Evolutionary conservation across 2,329 filamentous ascomycete genomes (phyloP).

Genomic region (Xylariaceae sp.): DNA sequence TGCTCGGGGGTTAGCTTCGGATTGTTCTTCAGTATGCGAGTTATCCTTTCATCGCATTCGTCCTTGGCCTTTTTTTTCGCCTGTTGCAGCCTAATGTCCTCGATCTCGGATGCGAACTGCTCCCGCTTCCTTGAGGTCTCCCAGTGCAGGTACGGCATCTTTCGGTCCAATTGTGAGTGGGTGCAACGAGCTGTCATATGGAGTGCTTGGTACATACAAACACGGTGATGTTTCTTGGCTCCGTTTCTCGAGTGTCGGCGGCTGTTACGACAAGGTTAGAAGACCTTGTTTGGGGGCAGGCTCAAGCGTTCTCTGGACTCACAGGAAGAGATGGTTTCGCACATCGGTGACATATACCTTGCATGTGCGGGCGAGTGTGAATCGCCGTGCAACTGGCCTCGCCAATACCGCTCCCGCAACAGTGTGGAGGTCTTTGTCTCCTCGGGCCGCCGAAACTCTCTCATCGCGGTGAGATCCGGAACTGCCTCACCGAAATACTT

Average conservation of each 20-base stretch:
- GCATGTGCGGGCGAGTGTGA: slow-evolving; percentile 26
- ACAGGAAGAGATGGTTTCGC: slow-evolving; percentile 27
- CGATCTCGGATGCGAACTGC: slow-evolving; percentile 26
- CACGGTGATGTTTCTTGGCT: slow-evolving; percentile 19
- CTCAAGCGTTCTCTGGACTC: not conserved
- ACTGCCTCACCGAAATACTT: slow-evolving; percentile 25
- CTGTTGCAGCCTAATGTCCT: slow-evolving; percentile 8
- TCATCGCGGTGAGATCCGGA: slow-evolving; percentile 7
- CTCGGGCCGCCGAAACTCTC: slow-evolving; percentile 4
- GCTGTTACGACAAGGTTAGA: slow-evolving; percentile 6
- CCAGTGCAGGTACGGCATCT: slow-evolving; percentile 40
- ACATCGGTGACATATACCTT: slow-evolving; percentile 33
- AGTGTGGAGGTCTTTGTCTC: slow-evolving; percentile 23
- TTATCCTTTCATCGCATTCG: not conserved
- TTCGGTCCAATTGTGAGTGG: not conserved
- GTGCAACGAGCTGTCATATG: not conserved
- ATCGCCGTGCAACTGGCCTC: slow-evolving; percentile 30
- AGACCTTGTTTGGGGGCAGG: not conserved
- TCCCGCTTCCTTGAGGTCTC: slow-evolving; percentile 33
- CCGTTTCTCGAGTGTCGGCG: not conserved
- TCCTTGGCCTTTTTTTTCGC: not conserved
- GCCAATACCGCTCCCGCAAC: slow-evolving; percentile 31
- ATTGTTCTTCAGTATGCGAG: no score
- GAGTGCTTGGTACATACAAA: slow-evolving; percentile 18
- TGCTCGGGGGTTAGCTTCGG: no score